Conservation (phyloP, 116 monocot species). For the Posidonia oceanica region DNA sequence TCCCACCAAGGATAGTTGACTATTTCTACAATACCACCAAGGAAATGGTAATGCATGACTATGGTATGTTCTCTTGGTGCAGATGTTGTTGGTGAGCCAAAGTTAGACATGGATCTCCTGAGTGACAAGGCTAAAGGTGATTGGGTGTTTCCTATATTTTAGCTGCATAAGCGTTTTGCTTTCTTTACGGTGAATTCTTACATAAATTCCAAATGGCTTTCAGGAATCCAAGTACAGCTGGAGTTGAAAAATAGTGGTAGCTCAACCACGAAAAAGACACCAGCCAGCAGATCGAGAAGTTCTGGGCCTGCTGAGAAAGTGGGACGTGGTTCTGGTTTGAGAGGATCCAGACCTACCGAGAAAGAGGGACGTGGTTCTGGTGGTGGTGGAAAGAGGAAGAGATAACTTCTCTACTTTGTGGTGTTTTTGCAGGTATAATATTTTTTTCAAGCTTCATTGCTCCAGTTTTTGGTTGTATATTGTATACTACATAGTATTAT, state of each 20-base stretch:
- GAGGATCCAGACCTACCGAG: not conserved
- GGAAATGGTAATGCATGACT: too few relatives aligned
- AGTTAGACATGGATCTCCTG: constrained; percentile 48
- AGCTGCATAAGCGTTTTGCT: not conserved
- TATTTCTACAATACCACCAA: too few relatives aligned
- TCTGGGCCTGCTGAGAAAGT: constrained; percentile 28
- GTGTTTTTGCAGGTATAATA: not conserved
- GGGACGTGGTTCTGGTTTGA: constrained; percentile 12
- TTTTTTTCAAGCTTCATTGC: not conserved
- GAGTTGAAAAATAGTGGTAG: constrained; percentile 52
- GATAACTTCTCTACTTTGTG: constrained; percentile 14
- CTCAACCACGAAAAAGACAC: constrained; percentile 30
- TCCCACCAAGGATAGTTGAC: too few relatives aligned
- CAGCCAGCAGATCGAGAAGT: constrained; percentile 41
- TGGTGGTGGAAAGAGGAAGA: constrained; percentile 60
- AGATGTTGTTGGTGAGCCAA: constrained; percentile 18
- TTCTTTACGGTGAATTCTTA: not conserved
- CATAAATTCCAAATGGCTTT: not conserved
- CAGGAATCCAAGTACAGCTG: constrained; percentile 79
- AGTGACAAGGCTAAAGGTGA: constrained; percentile 62
- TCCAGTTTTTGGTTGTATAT: too few relatives aligned
- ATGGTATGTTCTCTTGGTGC: constrained; percentile 19
- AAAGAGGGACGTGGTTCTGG: not conserved
- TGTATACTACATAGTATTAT: too few relatives aligned
- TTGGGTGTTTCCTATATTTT: not conserved